These are phyloP conservation scores for Pichia heedii DNA, from an alignment of 805 yeast genomes.

Conservation along the genomic window DNA sequence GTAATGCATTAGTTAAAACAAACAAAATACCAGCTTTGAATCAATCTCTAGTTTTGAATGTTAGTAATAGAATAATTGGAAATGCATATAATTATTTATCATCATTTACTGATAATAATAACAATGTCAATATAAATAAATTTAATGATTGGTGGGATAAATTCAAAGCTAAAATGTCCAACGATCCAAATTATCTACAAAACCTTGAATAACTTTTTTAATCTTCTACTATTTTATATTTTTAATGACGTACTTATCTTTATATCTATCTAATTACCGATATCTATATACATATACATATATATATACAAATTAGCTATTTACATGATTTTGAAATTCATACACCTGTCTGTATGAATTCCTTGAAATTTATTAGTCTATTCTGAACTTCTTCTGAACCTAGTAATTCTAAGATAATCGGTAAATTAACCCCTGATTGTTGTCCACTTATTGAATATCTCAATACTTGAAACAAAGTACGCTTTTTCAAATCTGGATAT, in stretches of 20 bases:
- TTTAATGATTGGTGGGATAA: conserved; percentile 96
- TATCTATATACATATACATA: too few relatives aligned
- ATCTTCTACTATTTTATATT: too few relatives aligned
- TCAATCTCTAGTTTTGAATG: conserved; percentile 33
- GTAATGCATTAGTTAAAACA: conserved; percentile 25
- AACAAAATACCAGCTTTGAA: conserved; percentile 15
- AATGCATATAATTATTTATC: conserved; percentile 88
- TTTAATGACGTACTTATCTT: too few relatives aligned
- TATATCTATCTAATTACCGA: too few relatives aligned
- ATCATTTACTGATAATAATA: conserved; percentile 73
- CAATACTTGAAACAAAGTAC: conserved; percentile 44
- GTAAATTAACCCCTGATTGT: conserved; percentile 60
- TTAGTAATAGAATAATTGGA: conserved; percentile 82
- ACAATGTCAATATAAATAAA: conserved; percentile 77
- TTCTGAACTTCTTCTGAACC: conserved; percentile 33
- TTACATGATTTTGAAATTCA: neutral
- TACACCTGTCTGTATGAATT: neutral
- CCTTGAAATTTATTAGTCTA: conserved; percentile 17
- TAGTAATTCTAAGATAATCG: conserved; percentile 44
- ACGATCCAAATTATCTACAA: conserved; percentile 78
- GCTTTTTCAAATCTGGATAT: conserved; percentile 22
- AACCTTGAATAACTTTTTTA: conserved; percentile 11
- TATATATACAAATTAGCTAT: too few relatives aligned
- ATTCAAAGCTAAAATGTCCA: conserved; percentile 63
- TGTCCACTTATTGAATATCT: conserved; percentile 67